Percentiles rank a stretch among this genome's conserved stretches.
Conservation (phyloP, 2,329 filamentous ascomycete genomes). For the Piedraia hortae region DNA sequence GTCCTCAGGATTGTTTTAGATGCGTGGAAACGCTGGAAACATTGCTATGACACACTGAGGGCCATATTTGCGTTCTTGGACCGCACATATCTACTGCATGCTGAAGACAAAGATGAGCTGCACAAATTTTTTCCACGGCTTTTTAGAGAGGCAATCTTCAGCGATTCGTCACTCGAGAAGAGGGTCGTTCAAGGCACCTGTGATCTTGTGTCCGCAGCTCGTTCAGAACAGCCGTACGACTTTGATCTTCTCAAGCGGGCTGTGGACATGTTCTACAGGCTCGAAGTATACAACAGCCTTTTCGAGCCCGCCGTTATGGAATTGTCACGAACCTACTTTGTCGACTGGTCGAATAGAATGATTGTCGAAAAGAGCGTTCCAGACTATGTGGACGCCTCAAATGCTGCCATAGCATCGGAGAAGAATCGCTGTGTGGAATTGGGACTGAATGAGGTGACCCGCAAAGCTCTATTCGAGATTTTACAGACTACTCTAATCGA, state of each 20-base stretch:
- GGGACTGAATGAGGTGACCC: conserved; percentile 59
- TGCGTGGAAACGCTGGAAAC: conserved; percentile 54
- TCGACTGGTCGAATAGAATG: conserved; percentile 38
- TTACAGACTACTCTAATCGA: conserved; percentile 48
- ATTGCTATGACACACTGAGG: conserved; percentile 50
- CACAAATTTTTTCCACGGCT: conserved; percentile 54
- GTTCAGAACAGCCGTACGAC: conserved; percentile 27
- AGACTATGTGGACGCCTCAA: conserved; percentile 45
- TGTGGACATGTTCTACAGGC: conserved; percentile 60
- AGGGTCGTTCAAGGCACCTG: conserved; percentile 44
- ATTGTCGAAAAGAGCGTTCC: conserved; percentile 35
- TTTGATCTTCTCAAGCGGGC: conserved; percentile 41
- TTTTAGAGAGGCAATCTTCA: conserved; percentile 38
- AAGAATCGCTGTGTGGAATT: conserved; percentile 50
- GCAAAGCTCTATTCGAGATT: conserved; percentile 42
- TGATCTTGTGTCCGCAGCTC: conserved; percentile 45
- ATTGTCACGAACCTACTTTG: conserved; percentile 39
- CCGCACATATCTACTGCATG: conserved; percentile 60
- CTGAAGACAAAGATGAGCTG: conserved; percentile 43
- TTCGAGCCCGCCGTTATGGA: conserved; percentile 56
- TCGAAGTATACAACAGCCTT: conserved; percentile 48
- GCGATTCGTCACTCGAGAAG: conserved; percentile 22
- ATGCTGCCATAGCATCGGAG: conserved; percentile 43
- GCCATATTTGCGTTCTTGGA: conserved; percentile 89
- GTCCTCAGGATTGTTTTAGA: conserved; percentile 31